Base-by-base conservation (phyloP, 106 monocot species). In the Posidonia australis region DNA sequence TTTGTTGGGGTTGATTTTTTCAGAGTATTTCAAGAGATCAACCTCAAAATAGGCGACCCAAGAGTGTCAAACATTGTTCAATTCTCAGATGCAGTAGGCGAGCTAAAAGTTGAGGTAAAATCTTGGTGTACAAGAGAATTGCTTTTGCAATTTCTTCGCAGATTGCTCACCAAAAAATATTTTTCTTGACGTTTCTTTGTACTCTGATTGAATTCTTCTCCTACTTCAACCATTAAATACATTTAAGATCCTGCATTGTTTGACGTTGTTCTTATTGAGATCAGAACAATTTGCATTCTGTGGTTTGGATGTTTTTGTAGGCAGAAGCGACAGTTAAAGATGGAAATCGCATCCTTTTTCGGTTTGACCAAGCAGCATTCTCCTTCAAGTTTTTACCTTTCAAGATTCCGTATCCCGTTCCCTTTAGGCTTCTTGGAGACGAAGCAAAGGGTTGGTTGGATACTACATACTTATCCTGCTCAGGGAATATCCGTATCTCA, bases 401-500 rank as follows among this genome's bases (percentile, higher is more conserved):
- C 56, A 90, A 96, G 65, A 80, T 96, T 74, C 96, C 96, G 64
- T 96, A 96, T 61, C 96, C 96, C 1, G 96, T 96, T 10, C 96
- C 96, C 3, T 96, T 96, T 60, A 80, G 77, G 59, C 84, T 96
- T 77, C 84, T 96, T 31, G 96, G 96, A 20, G 96, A 96, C 72
- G 96, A 96, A 72, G 96, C 96, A 55, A 96, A 90, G 74, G 96
- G 96, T 44, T 96, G 96, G 96, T 67, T 96, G 58, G 96, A 96
- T 62, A 96, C 96, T 0, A 96, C 96, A 54, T 96, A 96, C 64
- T 77, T 96, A 54, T 96, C 96, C 47, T 36, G 19, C 26, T 77
- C 59, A 61, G 96, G 90, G 65, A 96, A 81, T 77, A 80, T 96
- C 51, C 96, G 96, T 48, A 87, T 96, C 54, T 96, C 96, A 57